Percentiles rank a stretch among this genome's conserved stretches.
Evolutionary conservation across 768 basidiomycete genomes (phyloP).

Genomic region (Gloeophyllum trabeum): DNA sequence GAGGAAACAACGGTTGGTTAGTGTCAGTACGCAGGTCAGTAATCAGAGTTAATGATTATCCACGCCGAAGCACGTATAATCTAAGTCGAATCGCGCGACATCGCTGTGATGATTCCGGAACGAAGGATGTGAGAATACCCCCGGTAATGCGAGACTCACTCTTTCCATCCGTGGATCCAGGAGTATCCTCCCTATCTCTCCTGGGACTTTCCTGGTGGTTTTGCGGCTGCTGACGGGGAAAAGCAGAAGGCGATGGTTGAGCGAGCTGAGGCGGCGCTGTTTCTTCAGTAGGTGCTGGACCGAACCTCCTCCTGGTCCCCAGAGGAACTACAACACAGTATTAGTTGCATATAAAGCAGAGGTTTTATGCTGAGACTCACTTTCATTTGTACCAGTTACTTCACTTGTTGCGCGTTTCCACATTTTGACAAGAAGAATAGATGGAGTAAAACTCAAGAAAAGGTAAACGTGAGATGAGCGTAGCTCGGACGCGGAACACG

Average conservation of each 20-base stretch:
- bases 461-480: no score
- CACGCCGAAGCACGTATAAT: slow-evolving; percentile 2
- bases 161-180: slow-evolving; percentile 40
- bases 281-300: slow-evolving; percentile 78
- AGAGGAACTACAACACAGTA: slow-evolving; percentile 46
- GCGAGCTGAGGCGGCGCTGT: slow-evolving; percentile 73
- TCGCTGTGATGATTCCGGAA: no score
- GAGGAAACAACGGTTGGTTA: slow-evolving; percentile 24
- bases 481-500: no score
- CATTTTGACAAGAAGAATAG: slow-evolving; percentile 32
- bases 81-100: no score
- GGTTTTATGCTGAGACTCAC: slow-evolving; percentile 30
- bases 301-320: slow-evolving; percentile 84
- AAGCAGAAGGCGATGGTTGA: slow-evolving; percentile 79
- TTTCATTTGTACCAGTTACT: slow-evolving; percentile 89
- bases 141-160: slow-evolving; percentile 63
- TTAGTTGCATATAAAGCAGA: slow-evolving; percentile 4
- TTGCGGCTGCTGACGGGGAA: slow-evolving; percentile 54
- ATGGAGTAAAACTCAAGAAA: no score
- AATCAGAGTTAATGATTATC: slow-evolving; percentile 20
- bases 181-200: slow-evolving; percentile 62
- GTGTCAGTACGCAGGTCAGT: slow-evolving; percentile 44
- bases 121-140: no score
- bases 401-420: slow-evolving; percentile 86
- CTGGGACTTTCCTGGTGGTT: slow-evolving; percentile 40